Evolutionary conservation across 129 eudicot species (phyloP), one percentile per base, ranked within the genome.

Genomic region (Tagetes erecta): DNA sequence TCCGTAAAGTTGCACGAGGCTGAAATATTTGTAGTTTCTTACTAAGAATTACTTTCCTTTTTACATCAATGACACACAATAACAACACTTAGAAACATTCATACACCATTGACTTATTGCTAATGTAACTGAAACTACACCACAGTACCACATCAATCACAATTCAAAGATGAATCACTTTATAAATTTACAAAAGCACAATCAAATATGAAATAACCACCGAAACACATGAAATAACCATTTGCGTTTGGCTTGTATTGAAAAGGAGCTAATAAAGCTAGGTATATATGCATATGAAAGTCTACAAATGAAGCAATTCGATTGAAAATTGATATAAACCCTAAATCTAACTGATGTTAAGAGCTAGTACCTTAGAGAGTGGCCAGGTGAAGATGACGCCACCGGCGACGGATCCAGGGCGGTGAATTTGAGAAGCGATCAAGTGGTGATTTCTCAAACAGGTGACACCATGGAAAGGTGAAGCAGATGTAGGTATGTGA

Each of bases 381-480:
- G 87, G 84, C 87, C 87, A 80, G 66, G 87, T 80, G 49, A 83
- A 83, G 75, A 83, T 76, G 80, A 83, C 80, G 12, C 87, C 87
- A 14, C 51, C 76, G n/a, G 78, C 81, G 33, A 83, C 87, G 50
- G 84, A 83, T 70, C 82, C 84, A 60, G 77, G 82, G 66, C 70
- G 72, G 53, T 74, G 82, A 69, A 85, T 81, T 72, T 85, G 88
- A 71, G 88, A 81, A 13, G 88, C 86, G 10, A 81, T 73, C 35
- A 85, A 68, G 71, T 81, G 81, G 64, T 81, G 79, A 57, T 81
- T 52, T 44, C 47, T 78, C 45, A 85, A 60, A 58, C 80, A 81
- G 50, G 78, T 81, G 81, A 85, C 67, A 0, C 86, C 86, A 59
- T 74, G 73, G 3, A 55, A 50, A 0, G 76, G 76, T 14, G 88